These are phyloP conservation scores for Phyllosticta paracitricarpa DNA, from an alignment of 2,329 filamentous ascomycete species.

Conservation along the genomic window DNA sequence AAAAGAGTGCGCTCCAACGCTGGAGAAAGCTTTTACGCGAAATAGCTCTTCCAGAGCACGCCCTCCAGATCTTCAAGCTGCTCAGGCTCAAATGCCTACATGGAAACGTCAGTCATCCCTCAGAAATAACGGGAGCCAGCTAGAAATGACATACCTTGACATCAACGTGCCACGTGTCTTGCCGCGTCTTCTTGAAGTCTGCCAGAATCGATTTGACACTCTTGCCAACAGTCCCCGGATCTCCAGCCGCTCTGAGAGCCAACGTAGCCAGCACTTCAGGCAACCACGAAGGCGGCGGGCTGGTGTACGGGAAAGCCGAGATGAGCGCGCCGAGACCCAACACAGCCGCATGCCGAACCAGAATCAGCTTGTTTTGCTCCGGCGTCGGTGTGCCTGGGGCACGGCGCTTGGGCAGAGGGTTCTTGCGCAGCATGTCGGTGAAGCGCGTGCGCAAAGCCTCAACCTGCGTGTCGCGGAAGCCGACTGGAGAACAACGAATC, in stretches of 20 bases:
- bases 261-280: constrained; percentile 81
- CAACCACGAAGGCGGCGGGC: constrained; percentile 87
- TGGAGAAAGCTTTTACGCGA: constrained; percentile 55
- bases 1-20: not conserved
- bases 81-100: constrained; percentile 70
- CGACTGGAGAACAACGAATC: constrained; percentile 86
- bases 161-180: constrained; percentile 97
- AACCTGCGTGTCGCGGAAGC: constrained; percentile 70
- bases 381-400: constrained; percentile 57
- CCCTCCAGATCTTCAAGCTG: constrained; percentile 93
- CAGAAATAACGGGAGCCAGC: not conserved
- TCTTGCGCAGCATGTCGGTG: constrained; percentile 63
- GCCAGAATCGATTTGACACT: constrained; percentile 89
- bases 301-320: constrained; percentile 92
- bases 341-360: constrained; percentile 81
- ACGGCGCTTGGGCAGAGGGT: constrained; percentile 70
- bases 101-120: not conserved
- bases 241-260: constrained; percentile 74
- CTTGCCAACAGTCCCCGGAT: constrained; percentile 87
- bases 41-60: constrained; percentile 99
- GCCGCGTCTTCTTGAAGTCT: constrained; percentile 98
- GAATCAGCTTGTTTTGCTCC: constrained; percentile 64
- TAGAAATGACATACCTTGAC: constrained; percentile 63
- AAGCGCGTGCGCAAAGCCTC: constrained; percentile 67
- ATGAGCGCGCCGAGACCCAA: constrained; percentile 83